phyloP scores from a whole-genome alignment of 345 rosid genomes.

The Eucalyptus microcorys region DNA sequence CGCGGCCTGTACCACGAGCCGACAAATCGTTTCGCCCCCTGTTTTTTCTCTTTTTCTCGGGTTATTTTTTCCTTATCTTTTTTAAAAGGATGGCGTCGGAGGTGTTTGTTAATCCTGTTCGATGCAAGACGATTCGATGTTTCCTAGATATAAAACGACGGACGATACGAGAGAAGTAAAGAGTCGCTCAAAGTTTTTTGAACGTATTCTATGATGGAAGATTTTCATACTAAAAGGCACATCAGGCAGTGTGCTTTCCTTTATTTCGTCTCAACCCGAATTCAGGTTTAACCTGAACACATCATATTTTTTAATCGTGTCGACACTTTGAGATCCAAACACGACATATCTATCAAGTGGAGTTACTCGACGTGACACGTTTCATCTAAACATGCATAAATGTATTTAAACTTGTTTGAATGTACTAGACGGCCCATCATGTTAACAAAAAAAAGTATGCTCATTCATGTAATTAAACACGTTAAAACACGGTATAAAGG shows the following conservation, averaged over 20 bases:
- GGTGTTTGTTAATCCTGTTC: neutral
- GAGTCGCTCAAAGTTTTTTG: neutral
- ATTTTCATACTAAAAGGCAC: neutral
- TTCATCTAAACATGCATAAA: neutral
- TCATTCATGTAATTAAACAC: neutral
- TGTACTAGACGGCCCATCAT: neutral
- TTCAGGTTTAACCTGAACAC: fast-evolving
- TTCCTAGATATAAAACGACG: neutral
- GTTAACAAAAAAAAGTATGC: neutral
- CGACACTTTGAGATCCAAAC: neutral
- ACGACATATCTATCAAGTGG: neutral
- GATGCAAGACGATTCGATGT: neutral
- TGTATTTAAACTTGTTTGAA: neutral
- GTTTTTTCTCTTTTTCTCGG: neutral
- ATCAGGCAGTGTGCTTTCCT: neutral
- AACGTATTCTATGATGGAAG: neutral
- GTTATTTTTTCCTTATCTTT: too few relatives aligned
- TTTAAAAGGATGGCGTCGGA: too few relatives aligned
- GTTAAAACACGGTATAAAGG: neutral
- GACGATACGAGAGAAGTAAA: neutral
- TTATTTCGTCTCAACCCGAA: neutral
- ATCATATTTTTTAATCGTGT: neutral
- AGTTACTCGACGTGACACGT: neutral
- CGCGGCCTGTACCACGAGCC: neutral
- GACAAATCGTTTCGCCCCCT: neutral